Evolutionary conservation across 768 basidiomycete species (phyloP), one percentile per base, ranked within the genome.

Genomic region (Boletus rufocinnamomeus): DNA sequence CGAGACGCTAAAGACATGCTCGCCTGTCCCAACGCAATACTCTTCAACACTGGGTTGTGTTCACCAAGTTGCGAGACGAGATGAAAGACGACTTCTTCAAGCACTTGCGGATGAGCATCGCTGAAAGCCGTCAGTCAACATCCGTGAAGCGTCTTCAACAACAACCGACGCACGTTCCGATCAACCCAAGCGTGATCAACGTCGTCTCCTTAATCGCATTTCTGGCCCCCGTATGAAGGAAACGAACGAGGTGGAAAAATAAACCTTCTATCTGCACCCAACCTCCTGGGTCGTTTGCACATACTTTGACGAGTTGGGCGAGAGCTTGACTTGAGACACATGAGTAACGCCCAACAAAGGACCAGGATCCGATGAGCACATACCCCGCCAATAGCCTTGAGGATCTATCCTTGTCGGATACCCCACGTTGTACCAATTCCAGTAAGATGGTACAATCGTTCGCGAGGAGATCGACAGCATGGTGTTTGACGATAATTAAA

Each of bases 301-400:
- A 79, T n/a, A 78, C 59, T 28, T 77, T 76, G 41, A 84, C 65
- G 7, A 87, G 66, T 16, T 79, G 78, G 11, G 74, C 77, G 11
- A 88, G 66, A 6, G 80, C 78, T 62, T 79, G 79, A 28, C 72
- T 74, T n/a, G 37, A 51, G 38, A 58, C n/a, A 44, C 35, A 47
- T 70, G 46, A 72, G 54, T 38, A 56, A 56, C 25, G 43, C 25
- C 37, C 6, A 16, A n/a, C 37, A 1, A 28, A 28, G 27, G 19
- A n/a, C 6, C 27, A 13, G 3, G 4, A 19, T 5, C 23, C 23
- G 28, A 37, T 4, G 21, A 53, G 1, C 40, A 70, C 83, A 63
- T 71, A 91, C 90, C 90, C 91, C 51, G 90, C 87, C 60, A 78
- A 75, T 17, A 92, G 67, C 38, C 90, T 81, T 23, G 86, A 82